Percentiles rank a stretch among this genome's conserved stretches.
Evolutionary conservation across 805 yeast genomes (phyloP).

Genomic region (Teunomyces tritomae): DNA sequence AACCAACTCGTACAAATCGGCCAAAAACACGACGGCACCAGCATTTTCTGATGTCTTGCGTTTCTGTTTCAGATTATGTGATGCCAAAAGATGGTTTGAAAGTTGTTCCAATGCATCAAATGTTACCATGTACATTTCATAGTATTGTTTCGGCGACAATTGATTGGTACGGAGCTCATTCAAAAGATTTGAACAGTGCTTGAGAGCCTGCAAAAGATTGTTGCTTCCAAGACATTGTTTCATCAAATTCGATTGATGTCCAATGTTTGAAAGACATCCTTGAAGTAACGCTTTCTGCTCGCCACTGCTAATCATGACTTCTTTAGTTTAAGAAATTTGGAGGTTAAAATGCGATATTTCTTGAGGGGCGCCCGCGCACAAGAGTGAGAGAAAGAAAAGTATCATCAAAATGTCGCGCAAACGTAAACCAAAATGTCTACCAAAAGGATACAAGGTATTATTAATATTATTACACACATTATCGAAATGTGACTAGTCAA

Average conservation of each 20-base stretch:
- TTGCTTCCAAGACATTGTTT: conserved; percentile 64
- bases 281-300: conserved; percentile 14
- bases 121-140: conserved; percentile 80
- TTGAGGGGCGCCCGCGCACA: too few relatives aligned
- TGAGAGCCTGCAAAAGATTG: conserved; percentile 80
- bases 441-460: background rate
- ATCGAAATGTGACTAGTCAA: conserved; percentile 19
- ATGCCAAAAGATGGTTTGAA: conserved; percentile 60
- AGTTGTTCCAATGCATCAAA: conserved; percentile 78
- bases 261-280: conserved; percentile 43
- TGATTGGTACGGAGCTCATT: conserved; percentile 75
- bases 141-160: conserved; percentile 86
- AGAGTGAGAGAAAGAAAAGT: too few relatives aligned
- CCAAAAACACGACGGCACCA: conserved; percentile 41
- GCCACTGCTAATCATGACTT: background rate
- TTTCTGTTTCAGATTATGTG: conserved; percentile 63
- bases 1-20: conserved; percentile 90
- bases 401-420: background rate
- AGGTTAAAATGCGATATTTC: too few relatives aligned
- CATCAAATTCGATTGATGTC: conserved; percentile 73
- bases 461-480: conserved; percentile 4
- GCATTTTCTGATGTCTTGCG: background rate
- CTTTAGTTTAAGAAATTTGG: too few relatives aligned
- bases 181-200: conserved; percentile 79
- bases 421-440: background rate